Conservation (phyloP, 495 filamentous ascomycete species). For the Aspergillus baeticus region DNA sequence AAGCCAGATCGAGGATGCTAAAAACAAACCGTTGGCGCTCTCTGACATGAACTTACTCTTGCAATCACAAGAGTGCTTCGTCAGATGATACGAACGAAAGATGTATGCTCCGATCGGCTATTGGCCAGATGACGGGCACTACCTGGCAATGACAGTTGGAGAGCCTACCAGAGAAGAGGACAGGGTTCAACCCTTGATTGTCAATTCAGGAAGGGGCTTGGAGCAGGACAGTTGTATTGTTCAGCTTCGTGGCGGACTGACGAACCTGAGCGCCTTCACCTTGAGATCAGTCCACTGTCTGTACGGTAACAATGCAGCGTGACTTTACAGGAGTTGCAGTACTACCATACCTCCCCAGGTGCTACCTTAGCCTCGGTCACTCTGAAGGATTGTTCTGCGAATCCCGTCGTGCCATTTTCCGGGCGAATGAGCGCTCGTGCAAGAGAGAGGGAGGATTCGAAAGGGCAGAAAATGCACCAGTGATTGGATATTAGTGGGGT, state of each 20-base stretch:
- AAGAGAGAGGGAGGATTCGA: constrained; percentile 13
- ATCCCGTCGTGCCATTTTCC: constrained; percentile 21
- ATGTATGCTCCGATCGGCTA: too few relatives aligned
- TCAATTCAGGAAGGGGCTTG: background rate
- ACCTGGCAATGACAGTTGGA: background rate
- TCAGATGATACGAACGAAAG: too few relatives aligned
- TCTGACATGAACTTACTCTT: too few relatives aligned
- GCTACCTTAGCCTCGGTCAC: constrained; percentile 7
- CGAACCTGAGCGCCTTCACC: background rate
- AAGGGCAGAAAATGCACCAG: constrained; percentile 1
- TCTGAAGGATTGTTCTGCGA: constrained; percentile 13
- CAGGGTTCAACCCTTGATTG: background rate
- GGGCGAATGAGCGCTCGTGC: constrained; percentile 10
- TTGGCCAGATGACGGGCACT: background rate
- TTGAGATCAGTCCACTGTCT: background rate
- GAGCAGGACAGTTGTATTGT: background rate
- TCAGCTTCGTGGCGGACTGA: background rate
- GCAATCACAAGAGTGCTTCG: too few relatives aligned
- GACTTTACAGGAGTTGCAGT: constrained; percentile 22
- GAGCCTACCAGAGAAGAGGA: background rate
- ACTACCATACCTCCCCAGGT: constrained; percentile 12
- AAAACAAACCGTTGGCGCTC: too few relatives aligned
- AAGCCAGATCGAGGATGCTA: too few relatives aligned
- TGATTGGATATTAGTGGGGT: constrained; percentile 6
- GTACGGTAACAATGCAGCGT: constrained; percentile 42